Base-by-base conservation (phyloP, 495 filamentous ascomycete genomes). In the Acidiella bohemica region DNA sequence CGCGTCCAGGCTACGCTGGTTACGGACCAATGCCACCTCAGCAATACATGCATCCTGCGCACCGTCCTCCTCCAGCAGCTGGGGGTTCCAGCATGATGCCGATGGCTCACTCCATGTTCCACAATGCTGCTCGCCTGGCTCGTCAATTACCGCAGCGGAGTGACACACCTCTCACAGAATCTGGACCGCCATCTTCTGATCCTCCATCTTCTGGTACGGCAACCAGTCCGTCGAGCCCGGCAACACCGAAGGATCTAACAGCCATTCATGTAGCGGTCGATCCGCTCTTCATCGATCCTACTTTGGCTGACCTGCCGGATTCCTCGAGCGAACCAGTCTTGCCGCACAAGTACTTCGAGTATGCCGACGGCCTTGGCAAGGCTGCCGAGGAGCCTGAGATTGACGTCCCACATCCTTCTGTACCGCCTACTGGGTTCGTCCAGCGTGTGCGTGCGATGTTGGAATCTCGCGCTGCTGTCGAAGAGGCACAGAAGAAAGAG, bases 101-200 rank as follows among this genome's bases (percentile, higher is more conserved):
- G 5, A 44, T 47, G 48, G 48, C 48, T 13, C 42, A 47, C 20
- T 17, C 23, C 12, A 51, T 51, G 43, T 51, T 51, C 20, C 48
- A 51, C 30, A 51, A 51, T 21, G 48, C 48, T 14, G 48, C 48
- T 8, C 37, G 48, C 7, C 42, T 51, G 44, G 48, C 48, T 11
- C 48, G 48, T 8, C 37, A 51, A 22, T 31, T 51, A 11, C 48
- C 48, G 13, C 34, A 41, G 17, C 48, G 48, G n/a, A 51, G 33
- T 1, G 48, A 47, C 29, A 51, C 48, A 10, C 48, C 48, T 5
- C 7, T 42, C 13, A 51, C 42, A 0, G 53, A 56, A 21, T 49
- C 47, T 22, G 50, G 54, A 3, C 43, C 45, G 11, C 52, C 56
- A 1, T 57, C 56, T 6, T 59, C 57, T 0, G 57, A 59, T 32